Conservation (phyloP, 352 stramenopile genomes). For the Globisporangium canariense region DNA sequence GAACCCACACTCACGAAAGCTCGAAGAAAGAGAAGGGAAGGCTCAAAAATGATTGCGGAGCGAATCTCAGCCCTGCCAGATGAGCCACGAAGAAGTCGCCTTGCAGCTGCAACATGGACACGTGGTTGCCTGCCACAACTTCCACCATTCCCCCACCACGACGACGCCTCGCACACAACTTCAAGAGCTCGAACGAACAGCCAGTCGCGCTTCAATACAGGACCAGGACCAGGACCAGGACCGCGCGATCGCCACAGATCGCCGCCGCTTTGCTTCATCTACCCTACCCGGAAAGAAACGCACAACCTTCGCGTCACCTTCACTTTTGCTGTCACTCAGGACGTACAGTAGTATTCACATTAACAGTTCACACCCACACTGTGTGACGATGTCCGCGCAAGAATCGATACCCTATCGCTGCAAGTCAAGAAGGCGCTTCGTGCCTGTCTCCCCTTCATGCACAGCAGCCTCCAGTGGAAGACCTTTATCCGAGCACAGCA, state of each 20-base stretch:
- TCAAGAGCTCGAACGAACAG: too few species aligned
- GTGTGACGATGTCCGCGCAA: too few species aligned
- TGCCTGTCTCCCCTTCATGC: too few species aligned
- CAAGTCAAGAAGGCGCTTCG: too few species aligned
- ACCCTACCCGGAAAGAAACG: slow-evolving; percentile 1
- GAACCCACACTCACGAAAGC: slow-evolving; percentile 13
- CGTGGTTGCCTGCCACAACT: neutral
- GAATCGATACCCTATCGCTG: too few species aligned
- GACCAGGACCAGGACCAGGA: too few species aligned
- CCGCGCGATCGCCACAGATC: too few species aligned
- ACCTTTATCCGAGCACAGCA: too few species aligned
- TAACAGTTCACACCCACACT: too few species aligned
- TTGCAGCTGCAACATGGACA: neutral
- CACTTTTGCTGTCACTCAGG: neutral
- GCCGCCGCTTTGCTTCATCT: neutral
- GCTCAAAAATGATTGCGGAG: neutral
- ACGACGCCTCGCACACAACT: too few species aligned
- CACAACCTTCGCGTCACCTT: slow-evolving; percentile 6
- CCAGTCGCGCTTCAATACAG: neutral
- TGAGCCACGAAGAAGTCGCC: neutral
- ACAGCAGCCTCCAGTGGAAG: too few species aligned
- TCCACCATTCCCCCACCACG: too few species aligned
- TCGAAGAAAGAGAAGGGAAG: neutral
- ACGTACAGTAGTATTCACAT: neutral
- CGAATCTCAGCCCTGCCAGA: neutral